A percentile compares a stretch with the other conserved stretches of the same genome.
Conservation (phyloP, 768 basidiomycete genomes). For the Pisolithus sp. region DNA sequence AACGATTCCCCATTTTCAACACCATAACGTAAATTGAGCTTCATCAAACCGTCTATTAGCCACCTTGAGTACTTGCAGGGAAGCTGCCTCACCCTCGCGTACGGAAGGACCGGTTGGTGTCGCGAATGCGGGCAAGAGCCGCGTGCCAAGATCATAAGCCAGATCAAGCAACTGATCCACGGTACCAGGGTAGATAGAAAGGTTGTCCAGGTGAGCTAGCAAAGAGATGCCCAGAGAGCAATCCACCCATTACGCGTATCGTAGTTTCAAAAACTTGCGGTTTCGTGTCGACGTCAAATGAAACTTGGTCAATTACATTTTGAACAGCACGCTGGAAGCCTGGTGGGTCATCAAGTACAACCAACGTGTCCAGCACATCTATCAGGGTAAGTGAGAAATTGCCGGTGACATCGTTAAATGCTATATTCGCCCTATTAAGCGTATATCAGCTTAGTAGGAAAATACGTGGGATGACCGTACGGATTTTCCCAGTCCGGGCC, state of each 20-base stretch:
- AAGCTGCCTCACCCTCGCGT: slow-evolving; percentile 60
- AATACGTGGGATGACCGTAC: slow-evolving; percentile 39
- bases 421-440: slow-evolving; percentile 54
- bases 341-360: slow-evolving; percentile 73
- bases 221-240: slow-evolving; percentile 80
- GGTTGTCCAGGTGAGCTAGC: slow-evolving; percentile 60
- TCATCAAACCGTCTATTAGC: slow-evolving; percentile 2
- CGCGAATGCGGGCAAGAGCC: slow-evolving; percentile 85
- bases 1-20: slow-evolving; percentile 66
- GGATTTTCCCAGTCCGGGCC: slow-evolving; percentile 84
- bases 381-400: slow-evolving; percentile 85
- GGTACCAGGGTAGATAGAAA: slow-evolving; percentile 81
- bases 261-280: slow-evolving; percentile 99
- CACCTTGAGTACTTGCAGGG: slow-evolving; percentile 2
- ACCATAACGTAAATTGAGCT: slow-evolving; percentile 84
- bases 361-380: slow-evolving; percentile 81
- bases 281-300: slow-evolving; percentile 89
- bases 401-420: slow-evolving; percentile 87
- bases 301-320: slow-evolving; percentile 74
- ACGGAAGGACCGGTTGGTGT: slow-evolving; percentile 91
- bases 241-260: slow-evolving; percentile 87
- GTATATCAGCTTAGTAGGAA: slow-evolving; percentile 6
- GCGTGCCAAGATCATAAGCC: slow-evolving; percentile 80
- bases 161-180: slow-evolving; percentile 69
- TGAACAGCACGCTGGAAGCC: slow-evolving; percentile 84